These are phyloP conservation scores for Mediolabrus comicus DNA, from an alignment of 108 stramenopile species.

Conservation along the genomic window DNA sequence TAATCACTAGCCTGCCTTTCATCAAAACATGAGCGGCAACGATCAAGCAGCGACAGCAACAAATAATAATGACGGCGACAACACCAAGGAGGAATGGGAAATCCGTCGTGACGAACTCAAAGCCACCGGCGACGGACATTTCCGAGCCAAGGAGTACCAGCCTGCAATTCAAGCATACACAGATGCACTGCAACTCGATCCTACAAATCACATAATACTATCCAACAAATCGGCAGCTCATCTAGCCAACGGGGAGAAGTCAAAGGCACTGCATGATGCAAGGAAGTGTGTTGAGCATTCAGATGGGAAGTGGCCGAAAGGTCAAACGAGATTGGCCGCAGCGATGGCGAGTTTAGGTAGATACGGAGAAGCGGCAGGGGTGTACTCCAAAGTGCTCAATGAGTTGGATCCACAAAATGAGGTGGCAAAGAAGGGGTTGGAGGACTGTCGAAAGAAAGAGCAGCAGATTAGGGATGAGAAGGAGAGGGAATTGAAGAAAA, in stretches of 20 bases:
- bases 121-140: slow-evolving; percentile 61
- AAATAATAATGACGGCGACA: neutral
- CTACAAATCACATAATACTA: slow-evolving; percentile 55
- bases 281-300: slow-evolving; percentile 51
- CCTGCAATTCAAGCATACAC: slow-evolving; percentile 69
- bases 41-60: neutral
- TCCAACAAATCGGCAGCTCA: slow-evolving; percentile 86
- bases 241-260: slow-evolving; percentile 68
- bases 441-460: slow-evolving; percentile 54
- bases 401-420: slow-evolving; percentile 55
- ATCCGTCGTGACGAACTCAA: slow-evolving; percentile 74
- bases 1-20: too few relatives aligned
- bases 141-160: slow-evolving; percentile 55
- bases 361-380: slow-evolving; percentile 56
- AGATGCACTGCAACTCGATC: slow-evolving; percentile 70
- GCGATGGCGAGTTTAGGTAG: slow-evolving; percentile 69
- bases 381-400: slow-evolving; percentile 56
- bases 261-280: slow-evolving; percentile 77
- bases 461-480: slow-evolving; percentile 20
- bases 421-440: slow-evolving; percentile 65
- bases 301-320: slow-evolving; percentile 56
- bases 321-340: slow-evolving; percentile 76
- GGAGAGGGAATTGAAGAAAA: slow-evolving; percentile 23
- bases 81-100: slow-evolving; percentile 62
- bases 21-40: neutral